These are phyloP conservation scores for Geosmithia flava DNA, from an alignment of 2,329 filamentous ascomycete genomes.

Conservation along the genomic window DNA sequence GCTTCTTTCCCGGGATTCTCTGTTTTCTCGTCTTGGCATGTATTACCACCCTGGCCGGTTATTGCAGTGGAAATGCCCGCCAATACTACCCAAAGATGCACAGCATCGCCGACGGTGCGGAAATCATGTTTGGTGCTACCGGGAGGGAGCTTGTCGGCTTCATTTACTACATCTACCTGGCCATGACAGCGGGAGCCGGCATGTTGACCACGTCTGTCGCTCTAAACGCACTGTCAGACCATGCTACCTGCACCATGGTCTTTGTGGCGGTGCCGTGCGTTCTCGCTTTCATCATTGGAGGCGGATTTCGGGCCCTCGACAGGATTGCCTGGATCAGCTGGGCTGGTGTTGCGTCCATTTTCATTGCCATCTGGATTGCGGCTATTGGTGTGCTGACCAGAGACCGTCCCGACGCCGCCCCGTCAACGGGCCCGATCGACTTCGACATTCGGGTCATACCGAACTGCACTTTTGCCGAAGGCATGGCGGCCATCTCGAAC, in stretches of 20 bases:
- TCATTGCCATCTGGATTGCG: slow-evolving; percentile 9
- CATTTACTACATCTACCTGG: background rate
- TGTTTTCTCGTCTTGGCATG: background rate
- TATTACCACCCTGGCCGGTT: background rate
- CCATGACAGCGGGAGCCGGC: slow-evolving; percentile 19
- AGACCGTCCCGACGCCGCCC: slow-evolving; percentile 15
- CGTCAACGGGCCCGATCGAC: slow-evolving; percentile 7
- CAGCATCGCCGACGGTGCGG: background rate
- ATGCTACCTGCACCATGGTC: slow-evolving; percentile 25
- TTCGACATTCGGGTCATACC: slow-evolving; percentile 14
- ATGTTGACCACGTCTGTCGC: slow-evolving; percentile 25
- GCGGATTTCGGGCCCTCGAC: slow-evolving; percentile 17
- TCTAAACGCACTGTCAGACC: slow-evolving; percentile 24
- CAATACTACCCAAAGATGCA: background rate
- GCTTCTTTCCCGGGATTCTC: background rate
- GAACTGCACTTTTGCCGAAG: slow-evolving; percentile 15
- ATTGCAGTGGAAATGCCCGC: background rate
- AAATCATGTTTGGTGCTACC: background rate
- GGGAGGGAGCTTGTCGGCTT: background rate
- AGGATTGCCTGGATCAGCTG: slow-evolving; percentile 19
- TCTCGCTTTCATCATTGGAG: slow-evolving; percentile 7
- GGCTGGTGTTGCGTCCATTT: slow-evolving; percentile 14
- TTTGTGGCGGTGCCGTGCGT: slow-evolving; percentile 16
- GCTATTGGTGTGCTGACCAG: slow-evolving; percentile 12
- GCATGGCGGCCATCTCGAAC: slow-evolving; percentile 17